A percentile compares a stretch with the other conserved stretches of the same genome.
Conservation (phyloP, 1,139 yeast genomes). For the Arxiozyma bovina region DNA sequence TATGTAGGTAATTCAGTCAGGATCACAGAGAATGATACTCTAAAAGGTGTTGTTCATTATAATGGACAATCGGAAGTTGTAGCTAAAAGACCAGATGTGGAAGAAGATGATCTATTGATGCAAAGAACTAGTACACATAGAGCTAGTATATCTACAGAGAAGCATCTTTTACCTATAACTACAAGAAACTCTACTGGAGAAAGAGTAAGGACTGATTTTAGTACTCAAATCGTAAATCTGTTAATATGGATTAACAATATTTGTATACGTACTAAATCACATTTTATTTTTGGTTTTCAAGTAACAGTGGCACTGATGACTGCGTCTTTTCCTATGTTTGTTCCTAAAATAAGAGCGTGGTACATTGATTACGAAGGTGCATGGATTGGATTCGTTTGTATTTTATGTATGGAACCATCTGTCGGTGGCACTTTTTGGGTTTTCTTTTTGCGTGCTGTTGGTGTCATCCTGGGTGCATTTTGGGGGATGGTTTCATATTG, state of each 20-base stretch:
- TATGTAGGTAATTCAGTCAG: constrained; percentile 24
- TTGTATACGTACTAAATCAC: constrained; percentile 28
- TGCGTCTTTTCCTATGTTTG: constrained; percentile 42
- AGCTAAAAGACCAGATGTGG: constrained; percentile 20
- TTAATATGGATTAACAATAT: constrained; percentile 15
- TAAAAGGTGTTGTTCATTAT: constrained; percentile 26
- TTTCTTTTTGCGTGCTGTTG: constrained; percentile 39
- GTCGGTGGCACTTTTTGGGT: constrained; percentile 44
- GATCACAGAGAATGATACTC: constrained; percentile 31
- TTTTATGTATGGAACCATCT: constrained; percentile 41
- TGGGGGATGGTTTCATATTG: constrained; percentile 43
- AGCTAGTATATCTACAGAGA: constrained; percentile 1
- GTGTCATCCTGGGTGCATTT: constrained; percentile 40
- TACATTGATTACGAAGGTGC: constrained; percentile 39
- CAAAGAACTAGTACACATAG: constrained; percentile 10
- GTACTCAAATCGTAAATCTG: neutral
- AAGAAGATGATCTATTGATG: constrained; percentile 23
- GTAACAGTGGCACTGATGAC: constrained; percentile 38
- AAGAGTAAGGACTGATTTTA: neutral
- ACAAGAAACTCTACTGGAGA: neutral
- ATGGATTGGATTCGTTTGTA: constrained; percentile 47
- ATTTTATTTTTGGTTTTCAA: constrained; percentile 40
- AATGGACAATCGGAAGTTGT: constrained; percentile 10
- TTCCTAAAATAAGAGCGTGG: constrained; percentile 39
- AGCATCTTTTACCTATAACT: constrained; percentile 10